Conservation (phyloP, 2,329 filamentous ascomycete species). For the Beauveria sp. region DNA sequence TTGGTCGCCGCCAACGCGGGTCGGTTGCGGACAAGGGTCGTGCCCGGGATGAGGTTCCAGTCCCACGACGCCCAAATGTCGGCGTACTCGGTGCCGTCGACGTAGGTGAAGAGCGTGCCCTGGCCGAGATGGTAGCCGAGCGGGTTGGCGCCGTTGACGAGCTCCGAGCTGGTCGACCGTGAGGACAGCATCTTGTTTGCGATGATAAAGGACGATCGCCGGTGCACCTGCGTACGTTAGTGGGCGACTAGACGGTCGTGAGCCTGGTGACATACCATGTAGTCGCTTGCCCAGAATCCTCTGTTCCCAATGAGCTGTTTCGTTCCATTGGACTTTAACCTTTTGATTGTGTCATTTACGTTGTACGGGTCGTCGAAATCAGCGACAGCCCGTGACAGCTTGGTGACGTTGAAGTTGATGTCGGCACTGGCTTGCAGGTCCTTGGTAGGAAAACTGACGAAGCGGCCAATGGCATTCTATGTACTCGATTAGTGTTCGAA, state of each 20-base stretch:
- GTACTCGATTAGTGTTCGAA: neutral
- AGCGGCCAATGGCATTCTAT: constrained; percentile 18
- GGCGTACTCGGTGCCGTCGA: constrained; percentile 19
- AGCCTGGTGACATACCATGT: constrained; percentile 14
- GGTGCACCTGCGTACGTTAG: constrained; percentile 12
- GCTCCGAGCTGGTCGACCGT: constrained; percentile 16
- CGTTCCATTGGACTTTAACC: constrained; percentile 17
- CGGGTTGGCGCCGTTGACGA: constrained; percentile 18
- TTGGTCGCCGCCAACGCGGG: constrained; percentile 8
- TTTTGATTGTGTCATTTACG: constrained; percentile 13
- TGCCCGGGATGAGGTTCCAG: constrained; percentile 19
- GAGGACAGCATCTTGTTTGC: constrained; percentile 18
- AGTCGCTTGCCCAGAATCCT: constrained; percentile 19
- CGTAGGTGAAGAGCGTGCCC: constrained; percentile 18
- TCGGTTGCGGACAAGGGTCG: constrained; percentile 15
- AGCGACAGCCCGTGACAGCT: constrained; percentile 14
- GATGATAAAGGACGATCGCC: constrained; percentile 13
- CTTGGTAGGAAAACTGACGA: constrained; percentile 17
- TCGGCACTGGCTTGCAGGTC: constrained; percentile 18
- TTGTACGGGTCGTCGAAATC: constrained; percentile 16
- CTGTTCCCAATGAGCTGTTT: constrained; percentile 18
- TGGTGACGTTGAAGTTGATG: constrained; percentile 19
- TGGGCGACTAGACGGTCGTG: neutral
- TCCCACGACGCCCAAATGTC: constrained; percentile 19
- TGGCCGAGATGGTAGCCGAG: constrained; percentile 19